Conservation (phyloP, 768 basidiomycete species). For the Ramaria rubella region DNA sequence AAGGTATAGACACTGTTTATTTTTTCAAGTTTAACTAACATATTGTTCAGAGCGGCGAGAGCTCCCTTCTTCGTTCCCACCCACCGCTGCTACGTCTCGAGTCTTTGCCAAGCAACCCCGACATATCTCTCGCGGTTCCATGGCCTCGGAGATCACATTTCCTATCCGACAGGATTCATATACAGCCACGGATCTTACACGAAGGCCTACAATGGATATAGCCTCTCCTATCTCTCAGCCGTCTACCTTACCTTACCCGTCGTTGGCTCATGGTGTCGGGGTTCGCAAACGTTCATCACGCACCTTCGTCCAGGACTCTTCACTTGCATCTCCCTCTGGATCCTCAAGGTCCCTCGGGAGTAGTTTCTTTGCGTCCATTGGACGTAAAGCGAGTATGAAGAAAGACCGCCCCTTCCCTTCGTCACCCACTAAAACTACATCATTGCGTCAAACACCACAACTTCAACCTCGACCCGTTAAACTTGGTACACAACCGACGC, state of each 20-base stretch:
- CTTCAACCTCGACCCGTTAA: slow-evolving; percentile 28
- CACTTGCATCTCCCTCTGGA: slow-evolving; percentile 32
- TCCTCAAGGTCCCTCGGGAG: slow-evolving; percentile 38
- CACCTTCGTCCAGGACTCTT: slow-evolving; percentile 25
- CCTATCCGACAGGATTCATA: slow-evolving; percentile 74
- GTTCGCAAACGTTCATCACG: slow-evolving; percentile 25
- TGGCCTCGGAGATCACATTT: slow-evolving; percentile 72
- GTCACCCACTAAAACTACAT: slow-evolving; percentile 30
- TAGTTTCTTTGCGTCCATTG: slow-evolving; percentile 69
- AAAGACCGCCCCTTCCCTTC: slow-evolving; percentile 26
- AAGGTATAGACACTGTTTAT: slow-evolving; percentile 39
- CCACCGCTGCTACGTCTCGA: neutral
- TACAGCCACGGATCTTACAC: slow-evolving; percentile 66
- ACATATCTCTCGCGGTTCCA: slow-evolving; percentile 64
- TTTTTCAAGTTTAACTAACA: neutral
- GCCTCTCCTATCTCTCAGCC: slow-evolving; percentile 51
- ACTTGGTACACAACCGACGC: slow-evolving; percentile 38
- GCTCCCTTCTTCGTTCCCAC: neutral
- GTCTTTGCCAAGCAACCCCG: slow-evolving; percentile 40
- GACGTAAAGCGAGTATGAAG: slow-evolving; percentile 58
- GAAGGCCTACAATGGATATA: slow-evolving; percentile 38
- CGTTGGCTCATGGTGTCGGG: slow-evolving; percentile 40
- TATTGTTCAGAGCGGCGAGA: slow-evolving; percentile 1
- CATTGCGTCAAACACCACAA: slow-evolving; percentile 28
- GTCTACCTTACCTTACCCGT: slow-evolving; percentile 63